Base-by-base conservation (phyloP, 345 rosid species). In the Citrus reticulata region DNA sequence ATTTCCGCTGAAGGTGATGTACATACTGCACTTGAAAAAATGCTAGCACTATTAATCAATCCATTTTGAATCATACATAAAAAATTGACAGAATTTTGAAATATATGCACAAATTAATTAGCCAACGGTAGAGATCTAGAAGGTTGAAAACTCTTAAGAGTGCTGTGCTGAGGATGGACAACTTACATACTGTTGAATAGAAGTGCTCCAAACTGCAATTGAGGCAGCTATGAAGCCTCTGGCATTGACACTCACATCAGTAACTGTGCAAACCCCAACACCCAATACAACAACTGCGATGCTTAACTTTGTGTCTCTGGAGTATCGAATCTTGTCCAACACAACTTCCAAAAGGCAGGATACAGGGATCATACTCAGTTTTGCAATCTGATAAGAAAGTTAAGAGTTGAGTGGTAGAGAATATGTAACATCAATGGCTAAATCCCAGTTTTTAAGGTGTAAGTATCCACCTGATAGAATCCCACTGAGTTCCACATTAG, bases 401-500 rank as follows among this genome's bases (percentile, higher is more conserved):
- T 16, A 51, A 51, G 57, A 51, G 57, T 51, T 51, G 22, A 16
- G 22, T 51, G 16, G 13, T 77, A 13, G 29, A 70, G 70, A 74
- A 17, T 17, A 65, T 34, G 72, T 84, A 79, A 85, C 24, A 17
- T 40, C 46, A 77, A 9, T 19, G 67, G 78, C 34, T 72, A 7
- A 40, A 64, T 61, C 42, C 19, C 6, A 75, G 62, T 30, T 60
- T 27, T 51, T 72, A 60, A 58, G 3, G 57, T 27, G 58, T 70
- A 60, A 62, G 3, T 62, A 5, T 75, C 70, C 68, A 95, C 98
- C 98, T 95, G 98, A 87, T 95, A 95, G 84, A 95, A 95, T 29
- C 99, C 99, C 37, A 95, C 99, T 32, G 98, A 95, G 86, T 95
- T 95, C 98, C 97, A 95, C 99, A 95, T 92, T 68, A 95, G 86